phyloP scores from a whole-genome alignment of 768 basidiomycete species.

The Holtermannia corniformis region DNA sequence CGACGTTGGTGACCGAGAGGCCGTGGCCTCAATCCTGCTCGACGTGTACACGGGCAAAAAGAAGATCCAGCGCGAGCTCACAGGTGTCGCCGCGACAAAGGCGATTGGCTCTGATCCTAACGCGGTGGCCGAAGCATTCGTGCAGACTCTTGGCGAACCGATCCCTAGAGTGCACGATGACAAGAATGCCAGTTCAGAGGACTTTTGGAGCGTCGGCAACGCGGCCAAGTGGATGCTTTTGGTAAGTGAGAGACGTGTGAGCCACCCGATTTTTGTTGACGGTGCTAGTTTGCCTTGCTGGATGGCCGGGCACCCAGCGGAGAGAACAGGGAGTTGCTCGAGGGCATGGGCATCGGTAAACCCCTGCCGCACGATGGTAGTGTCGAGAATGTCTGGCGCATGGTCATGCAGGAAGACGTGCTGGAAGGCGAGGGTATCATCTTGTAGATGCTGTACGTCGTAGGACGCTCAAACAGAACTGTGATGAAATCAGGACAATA shows the following conservation, averaged over 20 bases:
- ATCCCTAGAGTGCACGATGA: constrained; percentile 26
- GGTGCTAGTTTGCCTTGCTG: neutral
- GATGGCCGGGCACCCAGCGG: constrained; percentile 4
- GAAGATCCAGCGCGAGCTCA: constrained; percentile 8
- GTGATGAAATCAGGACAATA: too few relatives aligned
- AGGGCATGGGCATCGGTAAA: constrained; percentile 19
- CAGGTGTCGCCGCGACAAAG: neutral
- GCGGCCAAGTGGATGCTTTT: constrained; percentile 35
- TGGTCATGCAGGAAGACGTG: constrained; percentile 38
- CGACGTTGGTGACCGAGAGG: constrained; percentile 61
- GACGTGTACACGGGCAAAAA: constrained; percentile 64
- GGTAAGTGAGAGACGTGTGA: constrained; percentile 14
- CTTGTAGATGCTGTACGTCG: constrained; percentile 2
- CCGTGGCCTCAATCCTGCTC: constrained; percentile 66
- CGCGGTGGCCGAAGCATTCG: constrained; percentile 28
- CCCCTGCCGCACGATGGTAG: constrained; percentile 11
- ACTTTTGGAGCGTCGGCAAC: constrained; percentile 41
- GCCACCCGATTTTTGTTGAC: constrained; percentile 2
- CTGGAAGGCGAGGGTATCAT: constrained; percentile 26
- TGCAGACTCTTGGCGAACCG: constrained; percentile 21
- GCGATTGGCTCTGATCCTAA: constrained; percentile 25
- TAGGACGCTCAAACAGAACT: too few relatives aligned
- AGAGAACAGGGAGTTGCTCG: constrained; percentile 15
- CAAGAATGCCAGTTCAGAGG: constrained; percentile 26
- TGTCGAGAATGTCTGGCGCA: constrained; percentile 34